Evolutionary conservation across 176 grass and related monocot species (phyloP), one percentile per base, ranked within the genome.

Genomic region (Triticum dicoccoides): DNA sequence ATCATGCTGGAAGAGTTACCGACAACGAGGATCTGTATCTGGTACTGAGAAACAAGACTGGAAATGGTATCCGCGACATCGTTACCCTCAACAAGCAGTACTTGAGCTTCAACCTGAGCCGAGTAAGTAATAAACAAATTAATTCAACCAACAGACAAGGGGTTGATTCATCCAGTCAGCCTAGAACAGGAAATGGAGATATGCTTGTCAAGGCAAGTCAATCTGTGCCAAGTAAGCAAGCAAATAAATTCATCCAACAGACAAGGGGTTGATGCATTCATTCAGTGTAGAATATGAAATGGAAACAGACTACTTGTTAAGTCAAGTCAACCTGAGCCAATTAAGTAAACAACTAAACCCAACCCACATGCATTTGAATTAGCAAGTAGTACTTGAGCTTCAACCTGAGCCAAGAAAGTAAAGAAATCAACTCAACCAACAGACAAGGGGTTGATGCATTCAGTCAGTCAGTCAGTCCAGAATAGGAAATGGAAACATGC

Each of bases 61-160:
- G 73, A 47, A 83, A 90, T 79, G 39, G 84, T 85, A 14, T 87
- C 72, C 32, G 73, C 73, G 34, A 83, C 74, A 79, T 87, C 80
- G 23, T 27, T 75, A 52, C 71, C 84, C 25, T 90, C 68, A 59
- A 90, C 47, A 54, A 90, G 63, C 52, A 86, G 30, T 65, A 83
- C 52, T 73, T 90, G 49, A 42, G 80, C 59, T 73, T 90, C 84
- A 64, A 86, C 80, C 89, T 90, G 80, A 23, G 65, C 11, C 44
- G 21, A 34, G 79, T 51, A n/a, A 21, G 65, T 32, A 33, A 58
- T n/a, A n/a, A n/a, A 58, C 6, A 58, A 21, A 58, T 18, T 20
- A 58, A 58, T 58, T 58, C 54, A 58, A 58, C 18, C 6, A 58
- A 21, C 54, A 58, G 18, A 56, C 18, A 58, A 58, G 54, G 54